Conservation (phyloP, 768 basidiomycete genomes). For the Pulveroboletus sp. region DNA sequence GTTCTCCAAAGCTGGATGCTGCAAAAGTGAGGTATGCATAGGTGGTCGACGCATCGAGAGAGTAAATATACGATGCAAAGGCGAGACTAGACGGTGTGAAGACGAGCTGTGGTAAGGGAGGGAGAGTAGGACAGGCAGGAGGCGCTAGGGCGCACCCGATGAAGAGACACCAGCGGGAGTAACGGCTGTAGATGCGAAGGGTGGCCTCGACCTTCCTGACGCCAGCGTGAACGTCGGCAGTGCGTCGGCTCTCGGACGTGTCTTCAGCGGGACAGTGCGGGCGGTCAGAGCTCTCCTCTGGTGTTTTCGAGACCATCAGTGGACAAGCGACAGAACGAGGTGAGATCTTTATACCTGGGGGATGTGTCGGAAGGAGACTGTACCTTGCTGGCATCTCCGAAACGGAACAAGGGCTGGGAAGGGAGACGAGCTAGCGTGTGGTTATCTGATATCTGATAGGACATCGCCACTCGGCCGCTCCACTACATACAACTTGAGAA, state of each 20-base stretch:
- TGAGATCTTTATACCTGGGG: slow-evolving; percentile 10
- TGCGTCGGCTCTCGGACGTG: not conserved
- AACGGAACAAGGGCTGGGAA: not conserved
- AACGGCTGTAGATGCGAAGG: slow-evolving; percentile 47
- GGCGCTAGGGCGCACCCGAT: slow-evolving; percentile 39
- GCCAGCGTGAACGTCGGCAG: slow-evolving; percentile 33
- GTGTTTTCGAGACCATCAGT: slow-evolving; percentile 1
- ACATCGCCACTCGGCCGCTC: not conserved
- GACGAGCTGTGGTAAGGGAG: not conserved
- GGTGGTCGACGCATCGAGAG: slow-evolving; percentile 67
- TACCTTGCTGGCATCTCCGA: slow-evolving; percentile 17
- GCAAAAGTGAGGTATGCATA: slow-evolving; percentile 60
- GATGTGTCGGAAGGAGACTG: slow-evolving; percentile 9
- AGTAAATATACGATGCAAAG: slow-evolving; percentile 73
- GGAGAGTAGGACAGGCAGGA: not conserved
- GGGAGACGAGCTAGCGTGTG: not conserved
- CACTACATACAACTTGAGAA: too few relatives aligned
- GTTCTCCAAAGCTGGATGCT: slow-evolving; percentile 46
- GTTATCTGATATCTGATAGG: slow-evolving; percentile 12
- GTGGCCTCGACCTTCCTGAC: slow-evolving; percentile 49
- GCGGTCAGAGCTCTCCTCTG: slow-evolving; percentile 3
- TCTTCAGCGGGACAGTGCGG: not conserved
- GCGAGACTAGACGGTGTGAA: slow-evolving; percentile 38
- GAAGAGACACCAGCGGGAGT: slow-evolving; percentile 57
- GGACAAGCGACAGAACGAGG: too few relatives aligned